These are phyloP conservation scores for Abelmoschus esculentus DNA, from an alignment of 345 rosid genomes.

Conservation along the genomic window DNA sequence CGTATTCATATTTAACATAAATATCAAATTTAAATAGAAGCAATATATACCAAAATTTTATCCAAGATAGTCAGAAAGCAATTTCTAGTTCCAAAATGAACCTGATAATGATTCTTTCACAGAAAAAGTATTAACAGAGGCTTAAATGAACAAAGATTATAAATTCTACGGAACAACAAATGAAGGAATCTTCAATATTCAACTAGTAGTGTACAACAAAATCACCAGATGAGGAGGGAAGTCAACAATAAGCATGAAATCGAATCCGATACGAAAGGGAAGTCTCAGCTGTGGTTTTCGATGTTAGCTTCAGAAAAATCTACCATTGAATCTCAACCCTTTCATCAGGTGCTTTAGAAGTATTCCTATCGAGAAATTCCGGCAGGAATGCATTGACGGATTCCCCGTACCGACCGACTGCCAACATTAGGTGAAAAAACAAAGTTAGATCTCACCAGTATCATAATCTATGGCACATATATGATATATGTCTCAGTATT, in stretches of 20 bases:
- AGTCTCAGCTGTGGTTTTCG: not conserved
- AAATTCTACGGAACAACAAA: not conserved
- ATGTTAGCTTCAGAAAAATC: not conserved
- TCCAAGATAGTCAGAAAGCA: not conserved
- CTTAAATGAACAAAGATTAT: not conserved
- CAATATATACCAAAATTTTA: not conserved
- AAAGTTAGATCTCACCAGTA: not conserved
- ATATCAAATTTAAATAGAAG: not conserved
- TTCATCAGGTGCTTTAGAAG: not conserved
- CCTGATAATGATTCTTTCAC: too few species aligned
- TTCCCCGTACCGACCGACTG: not conserved
- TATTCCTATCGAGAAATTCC: not conserved
- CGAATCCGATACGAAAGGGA: not conserved
- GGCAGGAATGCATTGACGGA: not conserved
- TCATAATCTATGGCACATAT: not conserved
- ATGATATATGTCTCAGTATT: not conserved
- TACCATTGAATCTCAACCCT: not conserved
- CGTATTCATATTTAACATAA: too few species aligned
- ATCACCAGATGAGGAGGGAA: not conserved
- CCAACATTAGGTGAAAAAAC: not conserved
- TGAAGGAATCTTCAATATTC: not conserved
- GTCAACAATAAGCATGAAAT: conserved; percentile 5
- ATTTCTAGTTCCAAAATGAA: too few species aligned
- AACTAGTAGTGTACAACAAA: conserved; percentile 24
- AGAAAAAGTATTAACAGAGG: conserved; percentile 9